Base-by-base conservation (phyloP, 768 basidiomycete species). In the Gymnopilus junonius region DNA sequence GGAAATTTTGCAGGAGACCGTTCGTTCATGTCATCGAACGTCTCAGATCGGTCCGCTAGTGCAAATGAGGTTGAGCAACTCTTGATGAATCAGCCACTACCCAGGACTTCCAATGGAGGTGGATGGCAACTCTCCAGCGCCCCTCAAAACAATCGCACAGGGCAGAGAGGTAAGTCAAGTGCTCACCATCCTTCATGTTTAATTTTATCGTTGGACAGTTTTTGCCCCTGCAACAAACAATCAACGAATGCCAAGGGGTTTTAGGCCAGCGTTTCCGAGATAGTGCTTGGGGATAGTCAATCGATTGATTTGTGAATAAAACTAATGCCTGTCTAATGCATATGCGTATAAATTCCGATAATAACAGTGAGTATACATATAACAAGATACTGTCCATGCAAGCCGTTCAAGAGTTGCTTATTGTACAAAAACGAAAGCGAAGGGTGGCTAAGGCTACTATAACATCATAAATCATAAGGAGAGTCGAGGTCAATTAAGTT, bases 61-160 rank as follows among this genome's bases (percentile, higher is more conserved):
- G 82, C 85, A 1, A 84, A 87, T 54, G 91, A 92, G 69, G 88
- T 92, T n/a, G 91, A 93, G 70, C 83, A 84, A 64, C 71, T 91
- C 63, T 78, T 92, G 37, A 74, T 82, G n/a, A 66, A 67, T 32
- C 73, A 68, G 21, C 68, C 48, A 66, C 55, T 21, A 62, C 51
- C 61, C 63, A 31, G 68, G 66, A 53, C 42, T 59, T 54, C 56
- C 62, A 46, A 58, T 63, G 64, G 61, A 27, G 29, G 54, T 39
- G 72, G 70, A 23, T 73, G 72, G 72, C 72, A 70, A 48, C 59
- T 65, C 14, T 43, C 71, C 15, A 67, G 56, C 31, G 59, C 45
- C 21, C 62, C 65, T 58, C 67, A 64, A 58, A 61, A 54, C 53
- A 61, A 14, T 61, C 69, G 70, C 5, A 40, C 71, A 37, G 65